A percentile compares a stretch with the other conserved stretches of the same genome.
phyloP scores from a whole-genome alignment of 1,284 basidiomycete species.

The Nidula niveotomentosa region DNA sequence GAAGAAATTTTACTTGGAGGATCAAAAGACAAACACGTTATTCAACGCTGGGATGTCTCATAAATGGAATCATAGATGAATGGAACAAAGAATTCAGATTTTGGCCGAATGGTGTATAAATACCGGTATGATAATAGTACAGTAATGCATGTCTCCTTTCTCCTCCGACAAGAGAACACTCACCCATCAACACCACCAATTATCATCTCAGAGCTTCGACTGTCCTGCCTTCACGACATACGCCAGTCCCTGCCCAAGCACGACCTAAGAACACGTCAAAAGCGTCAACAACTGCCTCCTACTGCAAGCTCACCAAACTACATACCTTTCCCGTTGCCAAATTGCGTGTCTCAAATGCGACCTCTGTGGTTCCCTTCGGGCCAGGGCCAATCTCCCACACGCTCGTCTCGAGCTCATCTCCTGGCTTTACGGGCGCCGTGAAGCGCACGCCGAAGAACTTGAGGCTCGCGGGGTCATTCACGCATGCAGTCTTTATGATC shows the following conservation, averaged over 20 bases:
- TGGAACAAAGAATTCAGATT: no score
- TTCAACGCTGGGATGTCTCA: no score
- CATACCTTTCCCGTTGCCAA: slow-evolving; percentile 58
- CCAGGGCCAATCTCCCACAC: slow-evolving; percentile 77
- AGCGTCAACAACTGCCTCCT: no score
- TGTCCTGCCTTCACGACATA: slow-evolving; percentile 22
- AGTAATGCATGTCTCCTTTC: neutral
- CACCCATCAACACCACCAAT: no score
- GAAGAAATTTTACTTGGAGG: no score
- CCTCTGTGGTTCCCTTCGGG: slow-evolving; percentile 64
- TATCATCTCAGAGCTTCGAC: slow-evolving; percentile 17
- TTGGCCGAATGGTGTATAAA: no score
- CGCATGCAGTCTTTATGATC: slow-evolving; percentile 60
- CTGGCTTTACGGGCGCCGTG: slow-evolving; percentile 79
- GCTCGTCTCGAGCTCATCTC: slow-evolving; percentile 74
- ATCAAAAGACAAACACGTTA: no score
- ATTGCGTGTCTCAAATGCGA: slow-evolving; percentile 74
- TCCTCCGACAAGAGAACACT: no score
- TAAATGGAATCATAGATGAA: no score
- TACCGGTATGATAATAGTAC: neutral
- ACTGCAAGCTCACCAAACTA: no score
- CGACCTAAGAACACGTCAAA: slow-evolving; percentile 16
- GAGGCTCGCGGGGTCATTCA: slow-evolving; percentile 58
- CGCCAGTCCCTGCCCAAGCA: slow-evolving; percentile 27
- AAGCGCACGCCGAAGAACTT: slow-evolving; percentile 72